Evolutionary conservation across 331 rosid species (phyloP), one percentile per base, ranked within the genome.

Genomic region (Malus hybrid): DNA sequence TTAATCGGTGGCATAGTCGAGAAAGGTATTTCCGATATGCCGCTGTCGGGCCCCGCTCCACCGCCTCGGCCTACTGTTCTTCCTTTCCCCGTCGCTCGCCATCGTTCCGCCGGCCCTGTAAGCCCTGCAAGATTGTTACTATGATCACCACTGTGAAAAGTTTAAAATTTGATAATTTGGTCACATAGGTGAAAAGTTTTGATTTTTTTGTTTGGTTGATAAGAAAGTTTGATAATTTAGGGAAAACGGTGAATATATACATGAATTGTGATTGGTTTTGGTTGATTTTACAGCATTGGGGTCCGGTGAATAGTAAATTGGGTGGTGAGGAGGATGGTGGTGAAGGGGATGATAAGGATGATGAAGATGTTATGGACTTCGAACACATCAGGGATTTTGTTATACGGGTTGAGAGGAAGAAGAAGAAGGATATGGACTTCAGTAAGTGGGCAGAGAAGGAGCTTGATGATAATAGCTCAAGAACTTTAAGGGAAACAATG

Each of bases 51-150:
- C 28, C 75, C 83, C 64, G 52, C 54, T 69, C 77, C 86, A 28
- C 88, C 87, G 18, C 97, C 97, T 18, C 82, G 81, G 44, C 93
- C 96, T 61, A 77, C 92, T 1, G 83, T 87, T 60, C 82, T 92
- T 68, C 96, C 97, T 36, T 94, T 94, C 60, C 99, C 99, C 1
- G 88, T 88, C 29, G 99, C 99, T 33, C 96, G 97, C 57, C 99
- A 92, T 63, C 99, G 97, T 64, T 91, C 97, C 18, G 88, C 89
- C 68, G 95, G 96, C 50, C 97, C 97, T 77, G 97, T 94, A 79
- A 88, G 61, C 24, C 15, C 57, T 7, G 9, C 13, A 5, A 7
- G 22, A 3, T 34, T 32, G 34, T 13, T 36, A 36, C 24, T 72
- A 22, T 24, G 27, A 39, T 36, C 33, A 5, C 27, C 33, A 6